Evolutionary conservation across 495 filamentous ascomycete species (phyloP).

Genomic region (Lindgomyces ingoldianus): DNA sequence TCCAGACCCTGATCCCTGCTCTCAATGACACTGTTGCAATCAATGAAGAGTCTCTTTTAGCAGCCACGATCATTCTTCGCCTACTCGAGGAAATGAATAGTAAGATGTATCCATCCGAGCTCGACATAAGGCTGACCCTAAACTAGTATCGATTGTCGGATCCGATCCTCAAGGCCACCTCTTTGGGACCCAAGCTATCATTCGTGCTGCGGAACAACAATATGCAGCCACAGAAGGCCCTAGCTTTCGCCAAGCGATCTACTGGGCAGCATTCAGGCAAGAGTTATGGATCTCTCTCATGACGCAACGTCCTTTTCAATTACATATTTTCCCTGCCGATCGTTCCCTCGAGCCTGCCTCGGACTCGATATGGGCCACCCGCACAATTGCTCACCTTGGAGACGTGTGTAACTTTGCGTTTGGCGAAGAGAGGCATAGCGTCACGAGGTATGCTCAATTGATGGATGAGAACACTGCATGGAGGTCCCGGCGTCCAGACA

Average conservation of each 20-base stretch:
- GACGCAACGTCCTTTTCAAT: slow-evolving; percentile 27
- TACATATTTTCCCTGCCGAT: slow-evolving; percentile 32
- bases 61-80: slow-evolving; percentile 33
- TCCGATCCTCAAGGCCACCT: slow-evolving; percentile 33
- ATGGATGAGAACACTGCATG: slow-evolving; percentile 31
- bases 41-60: slow-evolving; percentile 29
- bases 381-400: slow-evolving; percentile 33
- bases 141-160: slow-evolving; percentile 27
- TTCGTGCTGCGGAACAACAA: slow-evolving; percentile 26
- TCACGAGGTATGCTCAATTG: slow-evolving; percentile 21
- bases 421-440: slow-evolving; percentile 28
- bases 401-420: slow-evolving; percentile 34
- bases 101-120: neutral
- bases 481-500: slow-evolving; percentile 18
- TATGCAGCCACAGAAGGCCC: slow-evolving; percentile 21
- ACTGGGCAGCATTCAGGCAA: slow-evolving; percentile 35
- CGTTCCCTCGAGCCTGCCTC: slow-evolving; percentile 24
- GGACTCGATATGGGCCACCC: slow-evolving; percentile 32
- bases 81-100: slow-evolving; percentile 37
- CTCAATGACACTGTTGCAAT: slow-evolving; percentile 30
- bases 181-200: slow-evolving; percentile 32
- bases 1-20: slow-evolving; percentile 28
- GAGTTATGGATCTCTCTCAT: slow-evolving; percentile 35
- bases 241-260: slow-evolving; percentile 31
- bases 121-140: neutral